A percentile compares a stretch with the other conserved stretches of the same genome.
These are phyloP conservation scores for Aspergillus hiratsukae DNA, from an alignment of 2,329 filamentous ascomycete genomes.

Conservation along the genomic window DNA sequence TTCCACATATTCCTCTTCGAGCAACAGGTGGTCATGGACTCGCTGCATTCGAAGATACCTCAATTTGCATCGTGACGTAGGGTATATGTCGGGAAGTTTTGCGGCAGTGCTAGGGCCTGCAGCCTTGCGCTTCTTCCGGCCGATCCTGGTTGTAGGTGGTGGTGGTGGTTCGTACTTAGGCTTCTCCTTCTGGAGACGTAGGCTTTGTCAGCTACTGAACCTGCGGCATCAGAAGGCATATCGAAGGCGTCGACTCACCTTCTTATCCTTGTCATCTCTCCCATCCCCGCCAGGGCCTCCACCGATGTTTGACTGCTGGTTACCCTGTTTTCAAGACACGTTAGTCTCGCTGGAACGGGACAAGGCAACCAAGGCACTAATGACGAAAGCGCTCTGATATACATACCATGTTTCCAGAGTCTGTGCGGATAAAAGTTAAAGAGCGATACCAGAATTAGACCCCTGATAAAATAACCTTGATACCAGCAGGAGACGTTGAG, in stretches of 20 bases:
- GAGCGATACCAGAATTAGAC: background rate
- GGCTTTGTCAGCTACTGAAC: conserved; percentile 15
- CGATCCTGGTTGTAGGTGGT: conserved; percentile 91
- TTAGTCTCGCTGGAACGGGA: conserved; percentile 17
- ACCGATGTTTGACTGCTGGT: conserved; percentile 75
- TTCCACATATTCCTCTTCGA: conserved; percentile 98
- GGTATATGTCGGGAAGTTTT: conserved; percentile 90
- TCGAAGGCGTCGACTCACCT: conserved; percentile 50
- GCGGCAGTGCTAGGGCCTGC: conserved; percentile 90
- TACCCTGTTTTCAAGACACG: conserved; percentile 35
- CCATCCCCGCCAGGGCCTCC: conserved; percentile 67
- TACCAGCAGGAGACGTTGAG: conserved; percentile 11
- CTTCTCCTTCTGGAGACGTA: conserved; percentile 81
- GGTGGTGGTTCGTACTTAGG: conserved; percentile 99
- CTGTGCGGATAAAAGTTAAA: background rate
- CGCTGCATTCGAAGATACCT: conserved; percentile 96
- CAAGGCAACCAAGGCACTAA: background rate
- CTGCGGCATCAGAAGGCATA: background rate
- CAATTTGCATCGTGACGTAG: conserved; percentile 95
- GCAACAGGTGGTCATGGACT: conserved; percentile 91
- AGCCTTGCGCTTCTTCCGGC: conserved; percentile 96
- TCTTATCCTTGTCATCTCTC: conserved; percentile 87
- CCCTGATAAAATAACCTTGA: background rate
- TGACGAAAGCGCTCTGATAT: conserved; percentile 7
- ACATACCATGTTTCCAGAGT: conserved; percentile 32